phyloP scores from a whole-genome alignment of 768 basidiomycete species.

The Boletus fagicola region DNA sequence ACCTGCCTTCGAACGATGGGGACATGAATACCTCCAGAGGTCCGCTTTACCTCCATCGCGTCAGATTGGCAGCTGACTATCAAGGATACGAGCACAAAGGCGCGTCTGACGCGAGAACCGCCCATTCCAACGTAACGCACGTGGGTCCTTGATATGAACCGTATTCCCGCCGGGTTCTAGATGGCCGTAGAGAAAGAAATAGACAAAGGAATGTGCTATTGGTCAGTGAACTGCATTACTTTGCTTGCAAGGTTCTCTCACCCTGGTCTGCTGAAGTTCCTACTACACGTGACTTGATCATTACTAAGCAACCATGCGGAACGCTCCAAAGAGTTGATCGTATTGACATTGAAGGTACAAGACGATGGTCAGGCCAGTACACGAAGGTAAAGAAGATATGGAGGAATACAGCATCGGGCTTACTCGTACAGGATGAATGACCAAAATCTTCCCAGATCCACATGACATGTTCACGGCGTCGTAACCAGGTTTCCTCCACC shows the following conservation, averaged over 20 bases:
- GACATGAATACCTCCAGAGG: slow-evolving; percentile 24
- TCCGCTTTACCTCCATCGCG: slow-evolving; percentile 1
- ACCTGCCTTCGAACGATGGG: slow-evolving; percentile 19
- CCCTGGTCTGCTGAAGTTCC: too few species aligned
- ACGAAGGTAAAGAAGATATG: slow-evolving; percentile 3
- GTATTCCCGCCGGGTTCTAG: not conserved
- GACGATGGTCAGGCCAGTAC: slow-evolving; percentile 5
- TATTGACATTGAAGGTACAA: slow-evolving; percentile 1
- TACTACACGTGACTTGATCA: too few species aligned
- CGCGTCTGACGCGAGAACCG: slow-evolving; percentile 2
- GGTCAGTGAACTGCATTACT: not conserved
- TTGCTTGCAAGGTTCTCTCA: too few species aligned
- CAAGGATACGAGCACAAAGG: slow-evolving; percentile 8
- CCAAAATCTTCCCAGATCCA: not conserved
- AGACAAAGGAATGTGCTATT: not conserved
- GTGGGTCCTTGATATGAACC: not conserved
- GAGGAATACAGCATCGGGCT: slow-evolving; percentile 3
- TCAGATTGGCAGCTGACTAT: slow-evolving; percentile 1
- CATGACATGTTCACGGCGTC: slow-evolving; percentile 22
- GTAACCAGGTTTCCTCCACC: slow-evolving; percentile 25
- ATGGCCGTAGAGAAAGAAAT: not conserved
- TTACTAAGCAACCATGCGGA: not conserved
- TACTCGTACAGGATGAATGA: slow-evolving; percentile 19
- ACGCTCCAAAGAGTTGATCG: not conserved
- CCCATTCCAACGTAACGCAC: slow-evolving; percentile 10